Base-by-base conservation (phyloP, 2,329 filamentous ascomycete genomes). In the Cladophialophora yegresii region DNA sequence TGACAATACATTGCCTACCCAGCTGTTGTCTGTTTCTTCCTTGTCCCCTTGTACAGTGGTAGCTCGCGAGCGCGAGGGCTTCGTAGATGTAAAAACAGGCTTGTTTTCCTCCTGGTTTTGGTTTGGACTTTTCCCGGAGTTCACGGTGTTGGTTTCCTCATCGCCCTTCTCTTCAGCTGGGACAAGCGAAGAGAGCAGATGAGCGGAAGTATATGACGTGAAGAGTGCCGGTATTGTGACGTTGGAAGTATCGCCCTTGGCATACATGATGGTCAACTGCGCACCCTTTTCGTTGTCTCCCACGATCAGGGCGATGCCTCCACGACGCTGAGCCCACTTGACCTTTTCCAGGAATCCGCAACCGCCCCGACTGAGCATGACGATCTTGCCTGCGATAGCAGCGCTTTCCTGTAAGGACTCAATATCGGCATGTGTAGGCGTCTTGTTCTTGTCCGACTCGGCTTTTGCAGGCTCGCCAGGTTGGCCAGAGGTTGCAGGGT, bases 301-400 rank as follows among this genome's bases (percentile, higher is more conserved):
- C 2, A 99, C 93, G 69, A 99, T 96, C 65, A 99, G 82, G 40
- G 91, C 95, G 65, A 92, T 84, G 22, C 90, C 95, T 26, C 95
- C 95, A 73, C 95, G 86, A 66, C 92, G 85, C 76, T 99, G 95
- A 12, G 90, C 92, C 95, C 95, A 99, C 80, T 96, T 93, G 68
- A 95, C 92, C 78, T 99, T 99, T 75, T 98, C 93, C 65, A 97
- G 78, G 75, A 99, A 99, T 4, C 95, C 95, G 76, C 95, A 99
- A 7, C 93, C 95, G 63, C 95, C 95, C 61, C 95, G 87, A 76
- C 91, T 96, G 62, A 99, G 82, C 58, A 99, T 81, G 1, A 96
- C 95, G 54, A 99, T 87, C 78, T 96, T 98, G 70, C 95, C 95
- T 33, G 88, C 84, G 68, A 99, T 98, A 75, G 98, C 93, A 23